These are phyloP conservation scores for Rhodotorula taiwanensis DNA, from an alignment of 768 basidiomycete species.

Conservation along the genomic window DNA sequence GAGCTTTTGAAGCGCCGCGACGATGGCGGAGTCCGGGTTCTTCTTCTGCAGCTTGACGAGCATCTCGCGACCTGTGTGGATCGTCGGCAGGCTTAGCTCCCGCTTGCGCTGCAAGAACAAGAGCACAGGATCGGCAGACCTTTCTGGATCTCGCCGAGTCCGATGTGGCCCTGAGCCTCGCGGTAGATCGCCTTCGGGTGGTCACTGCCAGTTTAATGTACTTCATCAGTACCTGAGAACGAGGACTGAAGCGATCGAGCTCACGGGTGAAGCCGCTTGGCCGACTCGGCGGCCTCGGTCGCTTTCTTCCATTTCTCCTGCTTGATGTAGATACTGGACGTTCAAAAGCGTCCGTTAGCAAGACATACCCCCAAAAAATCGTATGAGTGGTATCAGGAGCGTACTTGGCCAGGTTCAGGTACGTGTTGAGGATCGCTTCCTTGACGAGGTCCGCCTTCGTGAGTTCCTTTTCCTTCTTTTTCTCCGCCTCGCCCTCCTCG, in stretches of 20 bases:
- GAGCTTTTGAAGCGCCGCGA: constrained; percentile 16
- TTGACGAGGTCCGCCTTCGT: neutral
- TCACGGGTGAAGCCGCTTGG: constrained; percentile 22
- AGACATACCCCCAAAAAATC: neutral
- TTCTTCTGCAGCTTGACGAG: constrained; percentile 25
- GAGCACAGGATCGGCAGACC: too few relatives aligned
- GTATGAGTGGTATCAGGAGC: neutral
- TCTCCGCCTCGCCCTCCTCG: neutral
- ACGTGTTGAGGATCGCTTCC: constrained; percentile 12
- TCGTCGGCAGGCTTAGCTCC: too few relatives aligned
- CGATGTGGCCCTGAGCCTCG: constrained; percentile 28
- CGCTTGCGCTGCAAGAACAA: too few relatives aligned
- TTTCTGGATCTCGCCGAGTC: constrained; percentile 4
- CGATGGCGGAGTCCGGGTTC: constrained; percentile 25
- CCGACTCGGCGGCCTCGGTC: constrained; percentile 11
- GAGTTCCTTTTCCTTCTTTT: too few relatives aligned
- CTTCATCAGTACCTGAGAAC: fast-evolving
- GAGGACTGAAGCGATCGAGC: neutral
- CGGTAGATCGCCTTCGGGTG: constrained; percentile 22
- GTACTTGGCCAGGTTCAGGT: constrained; percentile 16
- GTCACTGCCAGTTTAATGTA: neutral
- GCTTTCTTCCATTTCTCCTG: constrained; percentile 18
- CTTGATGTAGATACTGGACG: constrained; percentile 18
- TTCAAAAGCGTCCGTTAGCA: too few relatives aligned
- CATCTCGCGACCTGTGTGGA: constrained; percentile 14